A percentile compares a stretch with the other conserved stretches of the same genome.
Evolutionary conservation across 306 rosid genomes (phyloP).

Genomic region (barrel medic (Medicago truncatula)): MtrunA17r5.0-ANR NC_053049.1:13493001-13493500

Average conservation of each 20-base stretch:
- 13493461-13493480: slow-evolving; percentile 51
- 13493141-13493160: slow-evolving; percentile 84
- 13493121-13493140: slow-evolving; percentile 31
- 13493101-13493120: not conserved
- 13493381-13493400: slow-evolving; percentile 57
- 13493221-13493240: slow-evolving; percentile 91
- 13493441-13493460: slow-evolving; percentile 57
- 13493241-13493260: slow-evolving; percentile 85
- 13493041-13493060: slow-evolving; percentile 35
- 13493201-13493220: slow-evolving; percentile 78
- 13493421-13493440: slow-evolving; percentile 49
- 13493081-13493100: slow-evolving; percentile 30
- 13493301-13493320: slow-evolving; percentile 81
- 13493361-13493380: slow-evolving; percentile 55
- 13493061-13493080: slow-evolving; percentile 15
- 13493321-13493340: slow-evolving; percentile 70
- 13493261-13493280: slow-evolving; percentile 50
- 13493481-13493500: slow-evolving; percentile 66
- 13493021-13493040: not conserved
- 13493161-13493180: slow-evolving; percentile 94
- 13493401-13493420: slow-evolving; percentile 56
- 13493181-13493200: slow-evolving; percentile 89
- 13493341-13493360: slow-evolving; percentile 65
- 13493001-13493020: slow-evolving; percentile 31
- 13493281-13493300: slow-evolving; percentile 70